Conservation (phyloP, 163 green algal species). For the Chlorella variabilis region DNA sequence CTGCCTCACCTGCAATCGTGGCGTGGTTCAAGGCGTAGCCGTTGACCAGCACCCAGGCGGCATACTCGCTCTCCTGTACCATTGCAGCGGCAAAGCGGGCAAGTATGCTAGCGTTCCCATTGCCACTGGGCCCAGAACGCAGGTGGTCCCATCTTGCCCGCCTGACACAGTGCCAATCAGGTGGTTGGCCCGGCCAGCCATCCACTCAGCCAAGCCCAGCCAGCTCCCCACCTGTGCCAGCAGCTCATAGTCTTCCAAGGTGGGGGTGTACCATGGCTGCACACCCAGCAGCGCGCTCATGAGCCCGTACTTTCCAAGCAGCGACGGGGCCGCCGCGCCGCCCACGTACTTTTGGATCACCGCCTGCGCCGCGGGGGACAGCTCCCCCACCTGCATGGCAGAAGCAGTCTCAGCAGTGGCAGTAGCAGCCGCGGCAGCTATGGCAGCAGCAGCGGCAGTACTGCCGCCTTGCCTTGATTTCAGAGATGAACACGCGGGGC, state of each 20-base stretch:
- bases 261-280: conserved; percentile 69
- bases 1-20: conserved; percentile 42
- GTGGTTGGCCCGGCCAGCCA: too few relatives aligned
- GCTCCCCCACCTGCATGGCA: conserved; percentile 64
- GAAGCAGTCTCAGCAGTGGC: too few relatives aligned
- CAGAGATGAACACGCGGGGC: conserved; percentile 84
- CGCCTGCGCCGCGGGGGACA: conserved; percentile 57
- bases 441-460: too few relatives aligned
- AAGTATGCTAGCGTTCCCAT: background rate
- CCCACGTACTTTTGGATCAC: conserved; percentile 63
- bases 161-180: too few relatives aligned
- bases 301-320: conserved; percentile 32
- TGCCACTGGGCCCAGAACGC: too few relatives aligned
- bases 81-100: background rate
- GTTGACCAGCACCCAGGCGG: conserved; percentile 87
- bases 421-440: too few relatives aligned
- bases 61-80: conserved; percentile 73
- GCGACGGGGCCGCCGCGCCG: background rate
- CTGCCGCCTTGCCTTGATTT: conserved; percentile 67
- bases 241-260: conserved; percentile 63
- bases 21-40: conserved; percentile 89
- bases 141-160: too few relatives aligned
- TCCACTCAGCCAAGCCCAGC: too few relatives aligned
- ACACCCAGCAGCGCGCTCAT: conserved; percentile 33
- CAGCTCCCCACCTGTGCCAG: conserved; percentile 73